Evolutionary conservation across 106 monocot species (phyloP), one percentile per base, ranked within the genome.

Genomic region (Dactylorhiza incarnata): DNA sequence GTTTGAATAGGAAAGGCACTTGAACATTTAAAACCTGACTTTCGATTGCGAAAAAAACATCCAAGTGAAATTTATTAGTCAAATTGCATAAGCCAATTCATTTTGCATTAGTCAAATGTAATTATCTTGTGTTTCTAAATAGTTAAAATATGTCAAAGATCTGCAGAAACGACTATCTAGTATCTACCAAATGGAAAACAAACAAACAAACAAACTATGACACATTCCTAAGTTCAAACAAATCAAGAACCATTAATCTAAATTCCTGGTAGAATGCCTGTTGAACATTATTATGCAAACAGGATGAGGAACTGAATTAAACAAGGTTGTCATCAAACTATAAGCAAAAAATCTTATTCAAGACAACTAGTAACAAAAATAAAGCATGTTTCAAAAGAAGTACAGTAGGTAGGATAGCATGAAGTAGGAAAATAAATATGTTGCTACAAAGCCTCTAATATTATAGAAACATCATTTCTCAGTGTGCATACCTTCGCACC

Each of bases 1-100:
- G 89, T 87, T 99, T 99, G 86, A 99, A 99, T 47, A 99, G 83
- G 85, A 89, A 91, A 56, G 99, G 99, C 14, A 99, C 91, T 94
- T 99, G 99, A 70, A 99, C 94, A 85, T 99, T 99, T 84, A 99
- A 88, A 53, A 99, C 94, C 97, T 99, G 77, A 68, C 75, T 68
- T 79, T 73, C 17, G 74, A 76, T 76, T 53, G 3, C 70, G 45
- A 66, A n/a, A 72, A 77, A 12, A 69, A 45, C 45, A 69, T 24
- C 45, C 22, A 69, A 45, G 44, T 45, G 6, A 69, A 69, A 69
- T 69, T 46, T 45, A 65, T 65, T 20, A 65, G 65, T 65, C 24
- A 12, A 25, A 65, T 25, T 37, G 37, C 37, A 37, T 2, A 37
- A 37, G 37, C 37, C 37, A 37, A 37, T 37, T 37, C 37, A 37